Conservation (phyloP, 1,139 yeast genomes). For the Pichia sp. region DNA sequence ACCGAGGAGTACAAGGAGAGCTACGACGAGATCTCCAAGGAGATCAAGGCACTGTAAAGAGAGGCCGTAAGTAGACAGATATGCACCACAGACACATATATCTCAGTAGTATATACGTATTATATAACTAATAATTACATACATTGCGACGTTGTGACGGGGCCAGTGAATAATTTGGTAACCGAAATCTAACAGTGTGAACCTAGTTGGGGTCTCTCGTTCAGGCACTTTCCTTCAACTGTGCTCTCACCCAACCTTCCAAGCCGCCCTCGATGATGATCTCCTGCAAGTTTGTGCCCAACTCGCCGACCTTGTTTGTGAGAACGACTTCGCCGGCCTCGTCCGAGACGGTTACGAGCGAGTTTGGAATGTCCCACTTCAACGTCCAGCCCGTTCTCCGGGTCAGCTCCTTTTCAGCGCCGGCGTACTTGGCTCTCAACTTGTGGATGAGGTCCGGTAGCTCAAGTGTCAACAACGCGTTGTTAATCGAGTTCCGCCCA, state of each 20-base stretch:
- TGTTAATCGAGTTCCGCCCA: constrained; percentile 91
- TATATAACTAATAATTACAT: background rate
- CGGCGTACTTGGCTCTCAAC: constrained; percentile 64
- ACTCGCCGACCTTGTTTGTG: constrained; percentile 87
- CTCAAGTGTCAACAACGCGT: constrained; percentile 88
- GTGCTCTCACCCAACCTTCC: constrained; percentile 95
- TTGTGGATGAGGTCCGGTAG: constrained; percentile 78
- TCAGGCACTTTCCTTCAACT: constrained; percentile 38
- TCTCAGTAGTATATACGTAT: background rate
- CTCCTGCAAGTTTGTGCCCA: constrained; percentile 92
- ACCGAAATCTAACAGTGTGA: too few relatives aligned
- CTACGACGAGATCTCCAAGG: constrained; percentile 92
- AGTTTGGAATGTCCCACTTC: constrained; percentile 87
- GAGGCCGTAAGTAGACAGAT: background rate
- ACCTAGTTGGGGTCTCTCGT: background rate
- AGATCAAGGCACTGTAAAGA: constrained; percentile 50
- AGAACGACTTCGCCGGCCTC: constrained; percentile 58
- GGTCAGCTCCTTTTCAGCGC: constrained; percentile 61
- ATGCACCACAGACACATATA: background rate
- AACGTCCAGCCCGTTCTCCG: constrained; percentile 92
- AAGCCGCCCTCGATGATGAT: constrained; percentile 95
- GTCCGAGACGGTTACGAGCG: constrained; percentile 74
- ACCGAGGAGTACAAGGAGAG: constrained; percentile 87
- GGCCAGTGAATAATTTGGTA: background rate
- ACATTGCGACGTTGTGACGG: background rate